phyloP scores from a whole-genome alignment of 2,329 filamentous ascomycete species.

The Ophiostoma novo-ulmi region DNA sequence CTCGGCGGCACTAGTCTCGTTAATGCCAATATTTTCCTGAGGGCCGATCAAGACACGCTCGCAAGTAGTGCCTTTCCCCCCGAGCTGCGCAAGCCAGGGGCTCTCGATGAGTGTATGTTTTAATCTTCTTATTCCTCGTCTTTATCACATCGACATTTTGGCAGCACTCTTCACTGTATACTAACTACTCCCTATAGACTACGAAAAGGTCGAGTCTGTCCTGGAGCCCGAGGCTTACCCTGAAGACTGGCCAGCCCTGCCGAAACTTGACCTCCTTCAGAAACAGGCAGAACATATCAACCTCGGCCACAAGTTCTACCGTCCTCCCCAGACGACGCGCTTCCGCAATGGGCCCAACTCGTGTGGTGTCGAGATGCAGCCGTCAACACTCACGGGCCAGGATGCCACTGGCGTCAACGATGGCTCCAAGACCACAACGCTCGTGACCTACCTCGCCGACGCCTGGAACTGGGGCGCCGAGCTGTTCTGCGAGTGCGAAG shows the following conservation, averaged over 20 bases:
- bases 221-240: slow-evolving; percentile 58
- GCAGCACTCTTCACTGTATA: background rate
- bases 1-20: slow-evolving; percentile 62
- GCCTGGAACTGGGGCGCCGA: slow-evolving; percentile 69
- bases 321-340: slow-evolving; percentile 57
- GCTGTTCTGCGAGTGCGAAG: slow-evolving; percentile 65
- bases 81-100: slow-evolving; percentile 45
- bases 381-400: slow-evolving; percentile 56
- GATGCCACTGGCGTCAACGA: slow-evolving; percentile 62
- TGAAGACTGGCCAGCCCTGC: slow-evolving; percentile 49
- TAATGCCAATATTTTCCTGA: slow-evolving; percentile 63
- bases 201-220: slow-evolving; percentile 49
- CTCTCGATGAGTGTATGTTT: slow-evolving; percentile 47
- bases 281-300: slow-evolving; percentile 52
- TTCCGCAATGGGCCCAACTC: slow-evolving; percentile 58
- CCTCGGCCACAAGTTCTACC: slow-evolving; percentile 49
- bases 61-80: slow-evolving; percentile 53
- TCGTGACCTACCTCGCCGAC: slow-evolving; percentile 63
- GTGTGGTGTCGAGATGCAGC: slow-evolving; percentile 59
- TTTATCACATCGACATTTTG: background rate
- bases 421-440: slow-evolving; percentile 60
- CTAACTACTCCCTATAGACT: slow-evolving; percentile 41
- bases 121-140: background rate
- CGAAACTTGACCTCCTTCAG: slow-evolving; percentile 54
- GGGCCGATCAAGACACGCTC: slow-evolving; percentile 52